phyloP scores from a whole-genome alignment of 73 alveolate species.

The Paramecium pentaurelia region DNA sequence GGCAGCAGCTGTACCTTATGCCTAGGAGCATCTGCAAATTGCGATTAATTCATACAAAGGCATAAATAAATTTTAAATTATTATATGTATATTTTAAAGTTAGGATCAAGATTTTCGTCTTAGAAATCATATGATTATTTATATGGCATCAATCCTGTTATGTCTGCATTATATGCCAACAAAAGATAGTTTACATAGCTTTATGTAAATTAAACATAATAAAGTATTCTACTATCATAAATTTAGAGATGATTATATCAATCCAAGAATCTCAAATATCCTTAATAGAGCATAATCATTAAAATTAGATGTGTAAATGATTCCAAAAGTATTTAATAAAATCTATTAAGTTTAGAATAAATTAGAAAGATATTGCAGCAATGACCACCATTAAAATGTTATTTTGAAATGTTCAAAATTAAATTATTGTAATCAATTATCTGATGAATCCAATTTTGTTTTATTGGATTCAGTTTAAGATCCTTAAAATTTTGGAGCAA shows the following conservation, averaged over 20 bases:
- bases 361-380: conserved; percentile 55
- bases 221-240: conserved; percentile 29
- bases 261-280: conserved; percentile 64
- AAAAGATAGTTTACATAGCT: conserved; percentile 65
- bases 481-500: conserved; percentile 81
- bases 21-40: conserved; percentile 38
- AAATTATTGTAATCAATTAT: neutral
- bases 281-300: conserved; percentile 61
- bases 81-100: neutral
- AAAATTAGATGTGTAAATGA: conserved; percentile 47
- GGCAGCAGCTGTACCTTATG: neutral
- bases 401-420: neutral
- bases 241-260: neutral
- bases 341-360: conserved; percentile 9
- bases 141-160: conserved; percentile 80
- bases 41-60: conserved; percentile 28
- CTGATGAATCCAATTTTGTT: conserved; percentile 46
- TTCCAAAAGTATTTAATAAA: neutral
- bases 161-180: conserved; percentile 69
- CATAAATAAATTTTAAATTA: neutral
- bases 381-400: conserved; percentile 73
- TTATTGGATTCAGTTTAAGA: conserved; percentile 69
- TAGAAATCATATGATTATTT: conserved; percentile 47
- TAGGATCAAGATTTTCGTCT: neutral
- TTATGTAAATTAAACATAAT: conserved; percentile 54